Evolutionary conservation across 352 stramenopile genomes (phyloP).

Genomic region (Phytophthora syringae): DNA sequence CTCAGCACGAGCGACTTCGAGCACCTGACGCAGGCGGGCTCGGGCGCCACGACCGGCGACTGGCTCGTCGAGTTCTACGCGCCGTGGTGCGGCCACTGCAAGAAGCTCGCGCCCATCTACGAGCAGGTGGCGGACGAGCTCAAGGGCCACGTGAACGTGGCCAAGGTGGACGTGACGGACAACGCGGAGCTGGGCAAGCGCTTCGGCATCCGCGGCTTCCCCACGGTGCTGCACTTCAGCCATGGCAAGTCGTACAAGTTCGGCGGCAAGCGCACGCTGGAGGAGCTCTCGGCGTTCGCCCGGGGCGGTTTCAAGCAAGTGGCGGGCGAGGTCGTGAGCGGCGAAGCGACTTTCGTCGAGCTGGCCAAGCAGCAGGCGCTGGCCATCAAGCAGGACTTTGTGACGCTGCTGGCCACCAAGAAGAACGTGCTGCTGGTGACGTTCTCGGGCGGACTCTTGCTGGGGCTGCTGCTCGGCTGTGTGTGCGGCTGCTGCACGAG

Average conservation of each 20-base stretch:
- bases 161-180: constrained; percentile 88
- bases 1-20: constrained; percentile 85
- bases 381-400: constrained; percentile 70
- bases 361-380: constrained; percentile 45
- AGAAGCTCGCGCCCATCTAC: constrained; percentile 89
- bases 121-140: constrained; percentile 87
- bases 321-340: constrained; percentile 41
- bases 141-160: constrained; percentile 89
- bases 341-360: constrained; percentile 43
- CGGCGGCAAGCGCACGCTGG: constrained; percentile 56
- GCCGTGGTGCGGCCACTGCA: constrained; percentile 96
- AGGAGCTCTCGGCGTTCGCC: constrained; percentile 68
- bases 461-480: constrained; percentile 74
- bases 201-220: constrained; percentile 85
- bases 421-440: constrained; percentile 85
- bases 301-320: constrained; percentile 66
- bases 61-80: constrained; percentile 94
- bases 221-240: constrained; percentile 80
- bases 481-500: constrained; percentile 77
- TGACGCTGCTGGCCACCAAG: constrained; percentile 73
- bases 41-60: constrained; percentile 91
- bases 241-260: constrained; percentile 86
- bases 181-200: constrained; percentile 80
- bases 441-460: constrained; percentile 68
- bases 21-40: constrained; percentile 89